A percentile compares a stretch with the other conserved stretches of the same genome.
Evolutionary conservation across 495 filamentous ascomycete species (phyloP).

Genomic region (Aspergillus affinis): DNA sequence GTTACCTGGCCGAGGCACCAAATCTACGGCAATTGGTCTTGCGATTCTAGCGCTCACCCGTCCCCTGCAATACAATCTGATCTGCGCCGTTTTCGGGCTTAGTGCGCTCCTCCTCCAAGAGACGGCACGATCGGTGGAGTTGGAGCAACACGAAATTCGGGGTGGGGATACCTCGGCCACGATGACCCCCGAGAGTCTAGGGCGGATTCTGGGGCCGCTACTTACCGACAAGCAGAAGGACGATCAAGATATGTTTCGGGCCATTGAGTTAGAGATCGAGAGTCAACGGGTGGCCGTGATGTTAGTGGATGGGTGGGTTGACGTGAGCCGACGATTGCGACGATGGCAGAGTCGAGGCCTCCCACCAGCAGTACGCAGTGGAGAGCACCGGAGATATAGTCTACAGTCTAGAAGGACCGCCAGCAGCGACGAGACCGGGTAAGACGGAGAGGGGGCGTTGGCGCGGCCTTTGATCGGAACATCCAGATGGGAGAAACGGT

Average conservation of each 20-base stretch:
- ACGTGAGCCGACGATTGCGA: slow-evolving; percentile 33
- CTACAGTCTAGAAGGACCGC: background rate
- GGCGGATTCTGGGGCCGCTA: slow-evolving; percentile 35
- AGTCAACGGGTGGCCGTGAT: slow-evolving; percentile 32
- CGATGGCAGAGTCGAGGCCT: slow-evolving; percentile 22
- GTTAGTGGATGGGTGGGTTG: slow-evolving; percentile 37
- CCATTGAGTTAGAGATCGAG: slow-evolving; percentile 32
- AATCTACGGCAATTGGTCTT: slow-evolving; percentile 33
- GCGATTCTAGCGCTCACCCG: slow-evolving; percentile 40
- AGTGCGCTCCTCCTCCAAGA: slow-evolving; percentile 31
- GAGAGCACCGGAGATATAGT: background rate
- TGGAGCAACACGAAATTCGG: slow-evolving; percentile 17
- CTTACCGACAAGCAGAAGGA: slow-evolving; percentile 20
- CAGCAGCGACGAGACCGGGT: background rate
- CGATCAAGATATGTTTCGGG: slow-evolving; percentile 15
- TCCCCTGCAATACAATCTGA: slow-evolving; percentile 40
- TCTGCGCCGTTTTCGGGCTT: slow-evolving; percentile 43
- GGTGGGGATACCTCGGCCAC: slow-evolving; percentile 17
- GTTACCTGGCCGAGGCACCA: slow-evolving; percentile 17
- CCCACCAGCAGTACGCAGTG: too few relatives aligned
- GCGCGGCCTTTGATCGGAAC: too few relatives aligned
- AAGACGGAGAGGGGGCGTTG: background rate
- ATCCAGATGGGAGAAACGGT: background rate
- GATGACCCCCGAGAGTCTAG: slow-evolving; percentile 30
- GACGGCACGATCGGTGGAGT: slow-evolving; percentile 20